Conservation (phyloP, 1,284 basidiomycete species). For the Rhodotorula sp. region DNA sequence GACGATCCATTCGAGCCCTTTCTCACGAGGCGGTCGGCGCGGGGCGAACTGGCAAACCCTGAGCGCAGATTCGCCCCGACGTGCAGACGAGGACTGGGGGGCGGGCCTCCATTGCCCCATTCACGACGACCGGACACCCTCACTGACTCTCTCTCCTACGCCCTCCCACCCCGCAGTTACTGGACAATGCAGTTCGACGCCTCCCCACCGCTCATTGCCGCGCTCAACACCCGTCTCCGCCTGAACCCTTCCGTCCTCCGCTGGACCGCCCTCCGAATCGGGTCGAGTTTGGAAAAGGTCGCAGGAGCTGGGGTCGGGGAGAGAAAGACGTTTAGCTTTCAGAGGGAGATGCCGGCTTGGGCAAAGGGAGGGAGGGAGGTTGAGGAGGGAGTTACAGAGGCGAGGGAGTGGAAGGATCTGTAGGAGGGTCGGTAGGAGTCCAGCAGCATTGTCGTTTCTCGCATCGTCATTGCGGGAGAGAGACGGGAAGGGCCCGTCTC, state of each 20-base stretch:
- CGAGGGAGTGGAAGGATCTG: background rate
- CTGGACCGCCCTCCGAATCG: slow-evolving; percentile 39
- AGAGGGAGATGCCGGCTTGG: background rate
- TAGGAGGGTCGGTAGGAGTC: too few species aligned
- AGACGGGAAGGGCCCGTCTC: too few species aligned
- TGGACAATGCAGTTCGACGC: slow-evolving; percentile 45
- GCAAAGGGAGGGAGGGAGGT: too few species aligned
- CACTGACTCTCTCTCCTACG: background rate
- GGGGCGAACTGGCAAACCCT: too few species aligned
- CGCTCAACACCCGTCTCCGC: slow-evolving; percentile 38
- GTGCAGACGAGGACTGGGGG: background rate
- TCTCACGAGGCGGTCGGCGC: too few species aligned
- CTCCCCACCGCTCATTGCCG: slow-evolving; percentile 42
- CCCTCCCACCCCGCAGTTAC: slow-evolving; percentile 25
- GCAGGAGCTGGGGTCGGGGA: background rate
- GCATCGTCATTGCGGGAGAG: too few species aligned
- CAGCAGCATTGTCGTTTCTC: too few species aligned
- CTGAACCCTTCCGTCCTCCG: slow-evolving; percentile 44
- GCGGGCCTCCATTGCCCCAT: too few species aligned
- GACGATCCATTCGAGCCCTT: too few species aligned
- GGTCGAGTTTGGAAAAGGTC: slow-evolving; percentile 25
- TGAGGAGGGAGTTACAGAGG: background rate
- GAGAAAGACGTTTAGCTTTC: background rate
- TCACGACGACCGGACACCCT: too few species aligned
- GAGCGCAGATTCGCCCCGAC: too few species aligned